Evolutionary conservation across 139 green algal genomes (phyloP).

Genomic region (Tetradesmus obliquus): DNA sequence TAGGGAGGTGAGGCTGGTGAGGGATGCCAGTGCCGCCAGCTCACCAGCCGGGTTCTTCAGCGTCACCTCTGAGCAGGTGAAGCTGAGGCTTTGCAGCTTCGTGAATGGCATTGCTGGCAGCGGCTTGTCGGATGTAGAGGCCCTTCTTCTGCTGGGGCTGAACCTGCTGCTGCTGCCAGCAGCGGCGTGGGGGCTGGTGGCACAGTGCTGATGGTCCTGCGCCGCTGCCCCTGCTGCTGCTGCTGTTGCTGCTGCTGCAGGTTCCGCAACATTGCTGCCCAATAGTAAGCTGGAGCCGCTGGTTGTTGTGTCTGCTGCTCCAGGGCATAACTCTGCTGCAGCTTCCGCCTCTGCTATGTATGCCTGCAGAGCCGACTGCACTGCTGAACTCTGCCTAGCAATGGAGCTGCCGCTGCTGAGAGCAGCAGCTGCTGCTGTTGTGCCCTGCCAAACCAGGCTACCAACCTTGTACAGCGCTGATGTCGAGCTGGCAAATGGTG

Average conservation of each 20-base stretch:
- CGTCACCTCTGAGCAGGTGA: constrained; percentile 33
- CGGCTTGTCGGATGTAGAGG: not conserved
- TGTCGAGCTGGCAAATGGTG: not conserved
- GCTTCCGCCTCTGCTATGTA: constrained; percentile 6
- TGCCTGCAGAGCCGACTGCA: constrained; percentile 36
- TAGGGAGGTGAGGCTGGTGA: constrained; percentile 27
- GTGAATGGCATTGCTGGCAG: constrained; percentile 42
- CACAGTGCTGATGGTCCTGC: not conserved
- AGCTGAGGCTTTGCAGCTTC: not conserved
- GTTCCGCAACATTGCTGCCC: not conserved
- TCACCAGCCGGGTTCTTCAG: constrained; percentile 13
- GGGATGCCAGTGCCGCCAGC: constrained; percentile 25
- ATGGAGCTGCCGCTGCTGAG: constrained; percentile 23
- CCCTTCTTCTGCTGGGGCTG: not conserved
- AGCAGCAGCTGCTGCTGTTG: constrained; percentile 33
- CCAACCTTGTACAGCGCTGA: constrained; percentile 31
- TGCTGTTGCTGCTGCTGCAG: not conserved
- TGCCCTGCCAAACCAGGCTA: constrained; percentile 22
- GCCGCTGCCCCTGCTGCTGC: not conserved
- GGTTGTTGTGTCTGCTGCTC: not conserved
- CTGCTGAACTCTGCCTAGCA: constrained; percentile 26
- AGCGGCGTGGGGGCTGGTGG: not conserved
- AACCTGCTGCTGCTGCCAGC: not conserved
- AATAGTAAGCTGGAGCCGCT: not conserved
- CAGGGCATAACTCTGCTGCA: not conserved